Base-by-base conservation (phyloP, 192 early-diverging fungal species). In the Rhizophagus clarus region DNA sequence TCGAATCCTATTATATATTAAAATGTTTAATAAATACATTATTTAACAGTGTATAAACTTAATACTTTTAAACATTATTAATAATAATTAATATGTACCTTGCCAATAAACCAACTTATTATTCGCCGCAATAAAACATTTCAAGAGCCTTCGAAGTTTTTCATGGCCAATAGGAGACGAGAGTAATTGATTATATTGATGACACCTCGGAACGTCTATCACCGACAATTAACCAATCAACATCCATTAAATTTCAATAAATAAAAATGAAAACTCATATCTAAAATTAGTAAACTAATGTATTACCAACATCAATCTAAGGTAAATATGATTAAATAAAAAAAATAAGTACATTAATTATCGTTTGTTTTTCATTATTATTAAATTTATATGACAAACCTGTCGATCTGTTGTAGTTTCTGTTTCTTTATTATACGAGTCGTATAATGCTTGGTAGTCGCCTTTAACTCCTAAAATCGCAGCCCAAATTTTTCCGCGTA, bases 71-170 rank as follows among this genome's bases (percentile, higher is more conserved):
- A 64, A 17, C 63, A 31, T 72, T 22, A 17, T 40, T 37, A 66
- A 29, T 78, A n/a, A 17, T 61, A 29, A 51, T 22, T 15, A 40
- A 32, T 45, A 3, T 28, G 31, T 83, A 89, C 90, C 94, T 89
- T 95, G 94, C 94, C 94, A 95, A 81, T 95, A 95, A 22, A 94
- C 94, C 37, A 79, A 64, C 56, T 90, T 81, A 7, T 81, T 85
- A 72, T 92, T 89, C 12, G 90, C 89, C 14, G 87, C 84, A 0
- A 91, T 84, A 89, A 89, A 91, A 34, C 84, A 88, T 77, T 91
- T 91, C 47, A 92, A 83, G 11, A 92, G 68, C 60, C 91, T 75
- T 71, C 88, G 83, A 80, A 92, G 79, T 66, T 90, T 90, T 56
- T 87, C 88, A 75, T 92, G 91, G 10, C 91, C 91, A 42, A 83